Evolutionary conservation across 129 eudicot species (phyloP).

Genomic region (Tagetes patula): DNA sequence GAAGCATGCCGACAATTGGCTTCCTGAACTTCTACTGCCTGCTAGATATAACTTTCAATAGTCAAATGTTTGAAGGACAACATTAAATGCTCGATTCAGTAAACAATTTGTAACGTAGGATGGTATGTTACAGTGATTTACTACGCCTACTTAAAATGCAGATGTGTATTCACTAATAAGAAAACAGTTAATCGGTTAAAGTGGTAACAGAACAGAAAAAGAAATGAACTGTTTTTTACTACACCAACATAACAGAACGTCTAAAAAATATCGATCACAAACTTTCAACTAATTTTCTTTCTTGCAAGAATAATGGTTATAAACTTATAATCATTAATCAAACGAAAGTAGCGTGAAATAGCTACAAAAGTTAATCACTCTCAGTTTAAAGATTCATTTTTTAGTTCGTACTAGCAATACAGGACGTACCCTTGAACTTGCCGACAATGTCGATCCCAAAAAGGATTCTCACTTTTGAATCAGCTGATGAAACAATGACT

Average conservation of each 20-base stretch:
- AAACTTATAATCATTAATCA: too few species aligned
- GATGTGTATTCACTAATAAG: not conserved
- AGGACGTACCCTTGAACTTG: conserved; percentile 61
- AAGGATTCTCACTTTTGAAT: conserved; percentile 73
- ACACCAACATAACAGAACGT: not conserved
- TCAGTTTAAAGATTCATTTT: not conserved
- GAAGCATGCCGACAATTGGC: conserved; percentile 66
- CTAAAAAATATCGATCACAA: not conserved
- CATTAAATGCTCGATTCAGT: not conserved
- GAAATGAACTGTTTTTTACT: not conserved
- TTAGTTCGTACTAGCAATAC: not conserved
- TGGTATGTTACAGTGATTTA: not conserved
- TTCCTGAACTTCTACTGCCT: conserved; percentile 63
- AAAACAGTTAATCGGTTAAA: not conserved
- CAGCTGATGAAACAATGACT: conserved; percentile 84
- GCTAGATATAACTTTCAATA: not conserved
- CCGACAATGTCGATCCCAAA: conserved; percentile 50
- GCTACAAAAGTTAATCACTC: not conserved
- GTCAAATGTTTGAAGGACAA: not conserved
- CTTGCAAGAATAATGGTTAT: not conserved
- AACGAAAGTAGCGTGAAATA: not conserved
- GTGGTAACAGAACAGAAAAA: not conserved
- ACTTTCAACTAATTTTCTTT: not conserved
- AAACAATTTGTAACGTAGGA: not conserved
- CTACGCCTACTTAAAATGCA: not conserved